Base-by-base conservation (phyloP, 2,329 filamentous ascomycete genomes). In the Apiospora koreana region DNA sequence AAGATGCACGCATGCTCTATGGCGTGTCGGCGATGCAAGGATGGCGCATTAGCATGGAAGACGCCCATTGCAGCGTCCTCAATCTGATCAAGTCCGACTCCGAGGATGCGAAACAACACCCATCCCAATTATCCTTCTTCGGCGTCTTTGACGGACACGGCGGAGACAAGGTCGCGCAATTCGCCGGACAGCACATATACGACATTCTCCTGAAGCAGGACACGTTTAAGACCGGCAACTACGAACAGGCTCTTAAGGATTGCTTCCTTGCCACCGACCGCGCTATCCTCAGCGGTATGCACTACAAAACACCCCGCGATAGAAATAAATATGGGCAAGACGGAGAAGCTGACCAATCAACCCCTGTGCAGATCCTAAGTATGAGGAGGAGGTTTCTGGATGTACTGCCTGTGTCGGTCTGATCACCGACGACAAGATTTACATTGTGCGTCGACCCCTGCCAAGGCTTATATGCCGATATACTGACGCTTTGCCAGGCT, bases 1-100 rank as follows among this genome's bases (percentile, higher is more conserved):
- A 94, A 85, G 95, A 98, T 93, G 94, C 97, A 75, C 92, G 94
- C 80, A 91, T 97, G 80, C 84, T 96, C 80, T 99, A 93, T 83
- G 96, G 96, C 80, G 91, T 98, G 75, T 99, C 96, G 75, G 94
- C 94, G 83, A 99, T 99, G 96, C 96, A 99, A 85, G 96, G 96
- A 86, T 99, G 96, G 96, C 93, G 96, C 85, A 98, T 99, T 85
- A 97, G 94, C 86, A 99, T 99, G 96, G 96, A 99, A 83, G 96
- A 99, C 81, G 91, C 96, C 74, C 96, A 99, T 85, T 94, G 93
- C 72, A 89, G 93, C 69, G 86, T 98, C 68, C 92, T 99, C 80
- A 94, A 98, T 82, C 90, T 98, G 75, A 89, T 96, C 78, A 86
- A 90, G 72, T 78, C 81, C 70, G 78, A 83, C 71, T 80, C 80